phyloP scores from a whole-genome alignment of 352 stramenopile species.

The Globisporangium ultimum region DNA sequence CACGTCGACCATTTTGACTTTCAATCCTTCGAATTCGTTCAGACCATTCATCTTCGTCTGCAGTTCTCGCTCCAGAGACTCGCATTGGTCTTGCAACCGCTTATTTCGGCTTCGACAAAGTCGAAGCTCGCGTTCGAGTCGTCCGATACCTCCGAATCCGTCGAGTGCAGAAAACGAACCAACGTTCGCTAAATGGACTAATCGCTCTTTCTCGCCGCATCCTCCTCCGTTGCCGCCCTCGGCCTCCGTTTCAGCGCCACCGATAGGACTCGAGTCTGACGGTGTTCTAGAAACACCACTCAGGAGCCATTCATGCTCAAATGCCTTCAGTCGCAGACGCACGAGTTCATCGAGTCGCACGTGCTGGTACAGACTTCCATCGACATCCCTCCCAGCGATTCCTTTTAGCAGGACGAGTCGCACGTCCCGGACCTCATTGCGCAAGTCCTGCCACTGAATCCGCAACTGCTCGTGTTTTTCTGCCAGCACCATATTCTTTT shows the following conservation, averaged over 20 bases:
- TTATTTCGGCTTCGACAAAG: constrained; percentile 74
- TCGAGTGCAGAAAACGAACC: constrained; percentile 62
- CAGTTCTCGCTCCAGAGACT: constrained; percentile 54
- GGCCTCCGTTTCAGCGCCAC: background rate
- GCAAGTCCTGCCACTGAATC: constrained; percentile 34
- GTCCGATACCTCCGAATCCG: constrained; percentile 48
- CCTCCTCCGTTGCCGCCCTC: background rate
- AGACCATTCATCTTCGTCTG: constrained; percentile 37
- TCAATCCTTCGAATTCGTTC: constrained; percentile 64
- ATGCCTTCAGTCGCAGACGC: constrained; percentile 57
- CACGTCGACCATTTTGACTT: constrained; percentile 77
- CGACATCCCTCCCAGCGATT: constrained; percentile 45
- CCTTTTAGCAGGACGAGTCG: constrained; percentile 46
- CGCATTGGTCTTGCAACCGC: constrained; percentile 41
- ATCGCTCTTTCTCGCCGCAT: constrained; percentile 11
- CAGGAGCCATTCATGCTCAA: constrained; percentile 60
- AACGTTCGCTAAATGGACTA: constrained; percentile 51
- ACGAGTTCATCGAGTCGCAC: constrained; percentile 70
- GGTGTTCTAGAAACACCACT: constrained; percentile 13
- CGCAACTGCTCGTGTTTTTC: constrained; percentile 43
- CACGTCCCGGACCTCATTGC: constrained; percentile 49
- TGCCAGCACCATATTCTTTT: constrained; percentile 58
- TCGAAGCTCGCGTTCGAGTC: constrained; percentile 68
- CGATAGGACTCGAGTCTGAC: background rate
- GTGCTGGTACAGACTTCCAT: constrained; percentile 64